Conservation (phyloP, 1,284 basidiomycete species). For the Lignosus rhinocerotis region DNA sequence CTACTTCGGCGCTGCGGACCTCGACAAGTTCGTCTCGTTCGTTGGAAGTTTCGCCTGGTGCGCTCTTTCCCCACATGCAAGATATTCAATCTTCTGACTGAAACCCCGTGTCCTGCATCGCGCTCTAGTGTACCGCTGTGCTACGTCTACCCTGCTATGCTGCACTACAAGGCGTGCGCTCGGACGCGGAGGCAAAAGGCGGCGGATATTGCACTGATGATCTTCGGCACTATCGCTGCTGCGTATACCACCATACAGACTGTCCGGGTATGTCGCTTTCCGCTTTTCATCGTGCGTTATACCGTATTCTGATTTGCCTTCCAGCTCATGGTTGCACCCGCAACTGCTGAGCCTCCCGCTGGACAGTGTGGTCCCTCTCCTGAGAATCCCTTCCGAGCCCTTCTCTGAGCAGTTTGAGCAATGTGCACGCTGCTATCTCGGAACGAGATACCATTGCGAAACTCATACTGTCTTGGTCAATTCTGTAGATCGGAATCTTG, state of each 20-base stretch:
- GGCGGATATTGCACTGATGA: conserved; percentile 76
- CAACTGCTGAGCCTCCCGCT: conserved; percentile 28
- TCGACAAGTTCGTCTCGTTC: conserved; percentile 97
- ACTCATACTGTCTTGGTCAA: too few relatives aligned
- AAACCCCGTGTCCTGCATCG: neutral
- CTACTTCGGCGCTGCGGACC: conserved; percentile 84
- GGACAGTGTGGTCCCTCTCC: conserved; percentile 30
- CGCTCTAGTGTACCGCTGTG: conserved; percentile 82
- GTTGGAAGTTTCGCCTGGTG: conserved; percentile 95
- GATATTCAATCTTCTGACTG: neutral
- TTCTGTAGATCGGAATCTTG: too few relatives aligned
- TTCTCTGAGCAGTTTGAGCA: conserved; percentile 4
- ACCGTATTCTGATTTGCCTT: neutral
- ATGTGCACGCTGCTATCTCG: too few relatives aligned
- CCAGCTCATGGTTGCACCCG: conserved; percentile 41
- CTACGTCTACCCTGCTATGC: conserved; percentile 92
- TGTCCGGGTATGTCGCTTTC: conserved; percentile 50
- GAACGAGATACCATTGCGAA: too few relatives aligned
- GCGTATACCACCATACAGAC: conserved; percentile 86
- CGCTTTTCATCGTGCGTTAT: neutral
- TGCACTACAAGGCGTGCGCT: conserved; percentile 90
- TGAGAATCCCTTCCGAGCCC: conserved; percentile 8
- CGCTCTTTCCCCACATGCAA: conserved; percentile 33
- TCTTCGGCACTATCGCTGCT: conserved; percentile 84
- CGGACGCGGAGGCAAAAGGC: conserved; percentile 70